Percentiles rank a stretch among this genome's conserved stretches.
phyloP scores from a whole-genome alignment of 495 filamentous ascomycete genomes.

The Penicillium diatomitis region DNA sequence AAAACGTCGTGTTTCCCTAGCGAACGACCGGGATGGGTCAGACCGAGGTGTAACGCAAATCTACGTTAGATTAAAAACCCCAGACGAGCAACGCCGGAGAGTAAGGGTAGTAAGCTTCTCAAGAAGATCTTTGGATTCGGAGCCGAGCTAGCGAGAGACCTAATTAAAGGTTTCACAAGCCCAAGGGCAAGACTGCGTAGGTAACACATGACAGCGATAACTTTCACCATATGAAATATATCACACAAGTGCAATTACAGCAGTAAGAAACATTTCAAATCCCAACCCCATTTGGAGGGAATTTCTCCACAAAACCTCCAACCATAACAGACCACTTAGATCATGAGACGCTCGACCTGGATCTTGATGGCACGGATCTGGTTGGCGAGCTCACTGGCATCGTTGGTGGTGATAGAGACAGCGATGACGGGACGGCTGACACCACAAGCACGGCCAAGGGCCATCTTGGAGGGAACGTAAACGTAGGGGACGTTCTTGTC shows the following conservation, averaged over 20 bases:
- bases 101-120: not conserved
- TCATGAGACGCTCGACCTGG: conserved; percentile 94
- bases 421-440: conserved; percentile 82
- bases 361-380: conserved; percentile 72
- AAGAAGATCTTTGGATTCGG: conserved; percentile 8
- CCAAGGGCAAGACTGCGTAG: not conserved
- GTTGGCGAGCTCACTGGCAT: conserved; percentile 44
- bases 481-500: conserved; percentile 73
- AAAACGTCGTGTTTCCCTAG: too few species aligned
- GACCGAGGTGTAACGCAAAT: too few species aligned
- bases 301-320: conserved; percentile 2
- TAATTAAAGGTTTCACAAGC: conserved; percentile 16
- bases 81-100: too few species aligned
- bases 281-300: not conserved
- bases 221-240: not conserved
- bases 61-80: not conserved
- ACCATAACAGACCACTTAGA: conserved; percentile 47
- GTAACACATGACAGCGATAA: not conserved
- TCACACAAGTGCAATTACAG: not conserved
- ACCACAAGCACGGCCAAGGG: conserved; percentile 65
- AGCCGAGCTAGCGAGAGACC: conserved; percentile 4
- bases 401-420: conserved; percentile 74
- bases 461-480: conserved; percentile 56
- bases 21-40: too few species aligned
- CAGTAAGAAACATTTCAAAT: not conserved